phyloP scores from a whole-genome alignment of 2,329 filamentous ascomycete genomes.

The Xylariaceae sp. region DNA sequence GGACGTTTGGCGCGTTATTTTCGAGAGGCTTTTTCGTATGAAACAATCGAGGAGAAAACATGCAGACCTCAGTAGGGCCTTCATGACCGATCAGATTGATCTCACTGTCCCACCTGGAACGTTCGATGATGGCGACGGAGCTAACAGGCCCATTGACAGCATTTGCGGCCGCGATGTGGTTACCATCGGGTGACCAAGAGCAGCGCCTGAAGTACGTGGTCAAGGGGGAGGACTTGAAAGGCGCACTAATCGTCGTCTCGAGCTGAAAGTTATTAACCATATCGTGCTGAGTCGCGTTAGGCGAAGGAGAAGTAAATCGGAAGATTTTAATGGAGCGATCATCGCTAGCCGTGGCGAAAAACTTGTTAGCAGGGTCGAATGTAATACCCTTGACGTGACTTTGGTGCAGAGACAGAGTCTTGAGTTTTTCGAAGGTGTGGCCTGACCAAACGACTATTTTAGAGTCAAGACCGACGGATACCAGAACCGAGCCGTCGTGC shows the following conservation, averaged over 20 bases:
- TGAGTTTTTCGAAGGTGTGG: conserved; percentile 95
- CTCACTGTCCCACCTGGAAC: conserved; percentile 88
- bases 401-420: conserved; percentile 86
- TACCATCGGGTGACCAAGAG: conserved; percentile 96
- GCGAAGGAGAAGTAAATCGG: conserved; percentile 82
- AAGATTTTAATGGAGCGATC: conserved; percentile 96
- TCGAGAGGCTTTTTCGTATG: conserved; percentile 61
- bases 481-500: conserved; percentile 87
- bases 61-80: conserved; percentile 92
- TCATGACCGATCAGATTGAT: conserved; percentile 98
- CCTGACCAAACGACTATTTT: conserved; percentile 99
- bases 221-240: conserved; percentile 85
- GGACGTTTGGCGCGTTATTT: conserved; percentile 45
- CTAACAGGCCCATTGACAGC: conserved; percentile 96
- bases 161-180: conserved; percentile 94
- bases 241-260: conserved; percentile 81
- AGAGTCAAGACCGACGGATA: conserved; percentile 93
- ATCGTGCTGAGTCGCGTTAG: conserved; percentile 90
- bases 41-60: conserved; percentile 91
- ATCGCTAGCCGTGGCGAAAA: conserved; percentile 96
- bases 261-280: conserved; percentile 95
- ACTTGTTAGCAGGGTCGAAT: conserved; percentile 98
- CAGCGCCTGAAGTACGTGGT: conserved; percentile 96
- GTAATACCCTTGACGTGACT: conserved; percentile 98
- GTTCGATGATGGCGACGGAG: conserved; percentile 92